A percentile compares a stretch with the other conserved stretches of the same genome.
Evolutionary conservation across 768 basidiomycete species (phyloP).

Genomic region (Podaxis pistillaris): DNA sequence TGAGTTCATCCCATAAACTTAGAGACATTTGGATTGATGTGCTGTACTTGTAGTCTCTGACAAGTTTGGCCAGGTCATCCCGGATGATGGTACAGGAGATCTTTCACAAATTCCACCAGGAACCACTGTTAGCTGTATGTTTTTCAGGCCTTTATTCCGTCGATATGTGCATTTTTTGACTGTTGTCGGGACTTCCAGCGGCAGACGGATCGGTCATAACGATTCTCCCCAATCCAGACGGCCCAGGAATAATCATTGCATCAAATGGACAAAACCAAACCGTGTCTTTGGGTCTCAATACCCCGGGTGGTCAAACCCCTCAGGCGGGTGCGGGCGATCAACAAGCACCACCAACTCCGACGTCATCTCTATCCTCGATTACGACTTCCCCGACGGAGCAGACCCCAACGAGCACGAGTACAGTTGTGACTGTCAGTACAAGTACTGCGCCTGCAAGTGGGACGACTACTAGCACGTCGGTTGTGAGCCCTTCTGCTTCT

Average conservation of each 20-base stretch:
- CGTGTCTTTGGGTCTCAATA: background rate
- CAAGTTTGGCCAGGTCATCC: background rate
- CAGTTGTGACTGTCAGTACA: background rate
- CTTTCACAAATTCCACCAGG: background rate
- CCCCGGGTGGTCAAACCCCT: background rate
- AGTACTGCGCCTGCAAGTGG: background rate
- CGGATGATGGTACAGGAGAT: background rate
- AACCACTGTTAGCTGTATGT: conserved; percentile 4
- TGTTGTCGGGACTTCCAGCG: background rate
- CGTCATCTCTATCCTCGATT: background rate
- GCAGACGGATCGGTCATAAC: background rate
- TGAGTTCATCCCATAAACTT: background rate
- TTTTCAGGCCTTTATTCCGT: no score
- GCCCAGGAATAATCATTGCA: conserved; percentile 1
- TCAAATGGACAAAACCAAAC: background rate
- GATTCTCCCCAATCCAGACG: background rate
- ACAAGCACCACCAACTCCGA: background rate
- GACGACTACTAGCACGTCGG: background rate
- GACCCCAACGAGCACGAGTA: conserved; percentile 6
- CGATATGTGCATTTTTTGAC: background rate
- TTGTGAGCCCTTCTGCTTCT: background rate
- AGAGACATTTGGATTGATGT: background rate
- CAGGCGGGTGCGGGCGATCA: background rate
- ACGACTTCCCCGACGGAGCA: no score
- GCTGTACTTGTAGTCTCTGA: background rate